Conservation (phyloP, 495 filamentous ascomycete genomes). For the Xylaria grammica region DNA sequence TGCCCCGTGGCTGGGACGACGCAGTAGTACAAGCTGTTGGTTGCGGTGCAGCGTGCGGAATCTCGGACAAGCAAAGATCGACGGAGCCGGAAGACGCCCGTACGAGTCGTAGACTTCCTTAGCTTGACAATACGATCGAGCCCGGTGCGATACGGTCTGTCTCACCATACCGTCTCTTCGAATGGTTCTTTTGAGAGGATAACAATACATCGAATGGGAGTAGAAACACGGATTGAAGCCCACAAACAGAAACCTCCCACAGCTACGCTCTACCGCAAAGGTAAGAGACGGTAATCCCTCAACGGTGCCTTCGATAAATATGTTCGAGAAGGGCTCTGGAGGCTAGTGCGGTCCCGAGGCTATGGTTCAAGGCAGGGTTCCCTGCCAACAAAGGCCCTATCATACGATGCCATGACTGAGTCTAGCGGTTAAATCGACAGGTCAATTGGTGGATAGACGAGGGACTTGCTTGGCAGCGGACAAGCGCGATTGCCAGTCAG, state of each 20-base stretch:
- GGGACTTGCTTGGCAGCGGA: not conserved
- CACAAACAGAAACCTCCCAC: not conserved
- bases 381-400: constrained; percentile 27
- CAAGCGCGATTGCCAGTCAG: not conserved
- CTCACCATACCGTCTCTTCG: not conserved
- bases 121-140: constrained; percentile 5
- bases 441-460: constrained; percentile 8
- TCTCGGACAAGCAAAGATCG: not conserved
- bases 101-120: not conserved
- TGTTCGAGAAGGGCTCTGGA: not conserved
- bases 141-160: not conserved
- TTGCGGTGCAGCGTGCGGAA: not conserved
- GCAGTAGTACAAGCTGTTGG: not conserved
- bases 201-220: not conserved
- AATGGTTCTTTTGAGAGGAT: not conserved
- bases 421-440: constrained; percentile 2
- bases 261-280: not conserved
- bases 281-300: not conserved
- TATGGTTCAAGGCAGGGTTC: constrained; percentile 27
- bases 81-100: not conserved
- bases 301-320: not conserved
- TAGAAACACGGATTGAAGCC: not conserved
- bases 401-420: not conserved
- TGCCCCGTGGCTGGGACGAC: not conserved
- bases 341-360: constrained; percentile 27